Evolutionary conservation across 225 moss, liverwort and hornwort genomes (phyloP).

Genomic region (Marchantia polymorpha): DNA sequence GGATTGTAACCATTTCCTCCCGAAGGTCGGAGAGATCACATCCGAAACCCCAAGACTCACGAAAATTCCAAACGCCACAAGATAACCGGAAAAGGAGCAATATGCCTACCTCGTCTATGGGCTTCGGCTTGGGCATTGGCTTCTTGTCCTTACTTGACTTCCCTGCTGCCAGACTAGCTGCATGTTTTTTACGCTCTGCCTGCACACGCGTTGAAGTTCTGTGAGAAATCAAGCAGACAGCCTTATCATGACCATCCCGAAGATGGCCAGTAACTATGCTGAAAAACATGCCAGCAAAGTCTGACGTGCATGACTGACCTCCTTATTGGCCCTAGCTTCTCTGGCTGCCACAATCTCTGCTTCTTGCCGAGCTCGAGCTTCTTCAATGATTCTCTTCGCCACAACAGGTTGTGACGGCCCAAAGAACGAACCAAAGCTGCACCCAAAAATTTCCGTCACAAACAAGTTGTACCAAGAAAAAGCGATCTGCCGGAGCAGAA

Average conservation of each 20-base stretch:
- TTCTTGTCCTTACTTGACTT: slow-evolving; percentile 30
- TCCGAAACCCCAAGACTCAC: neutral
- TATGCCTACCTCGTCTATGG: slow-evolving; percentile 29
- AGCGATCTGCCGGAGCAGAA: neutral
- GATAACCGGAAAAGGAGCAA: neutral
- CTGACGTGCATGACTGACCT: slow-evolving; percentile 18
- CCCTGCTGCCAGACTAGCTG: slow-evolving; percentile 25
- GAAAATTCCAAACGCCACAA: neutral
- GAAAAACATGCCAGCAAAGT: neutral
- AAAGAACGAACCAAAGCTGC: slow-evolving; percentile 81
- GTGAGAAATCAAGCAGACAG: neutral
- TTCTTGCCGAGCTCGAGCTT: slow-evolving; percentile 75
- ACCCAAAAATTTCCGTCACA: neutral
- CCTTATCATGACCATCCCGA: neutral
- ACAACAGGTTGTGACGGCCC: slow-evolving; percentile 86
- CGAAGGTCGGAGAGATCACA: neutral
- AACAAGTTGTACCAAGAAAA: neutral
- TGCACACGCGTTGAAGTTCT: slow-evolving; percentile 6
- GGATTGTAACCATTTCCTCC: neutral
- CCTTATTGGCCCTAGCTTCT: slow-evolving; percentile 32
- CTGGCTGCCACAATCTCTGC: slow-evolving; percentile 54
- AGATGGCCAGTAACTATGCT: neutral
- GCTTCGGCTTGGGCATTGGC: slow-evolving; percentile 44
- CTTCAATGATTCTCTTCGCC: slow-evolving; percentile 81
- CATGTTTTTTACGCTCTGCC: slow-evolving; percentile 45